These are phyloP conservation scores for Hordeum vulgare DNA, from an alignment of 176 grass and related monocot species.

Conservation along the genomic window MorexV3_pseudomolecules_assembly NC_058524.1:458546960-458547459, in stretches of 20 bases:
- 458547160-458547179: neutral
- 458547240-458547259: neutral
- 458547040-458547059: neutral
- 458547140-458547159: neutral
- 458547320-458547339: neutral
- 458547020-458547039: neutral
- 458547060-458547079: neutral
- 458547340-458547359: neutral
- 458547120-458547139: neutral
- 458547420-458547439: slow-evolving; percentile 96
- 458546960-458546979: neutral
- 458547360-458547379: neutral
- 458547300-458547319: neutral
- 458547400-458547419: slow-evolving; percentile 88
- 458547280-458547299: neutral
- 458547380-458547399: slow-evolving; percentile 5
- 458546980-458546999: neutral
- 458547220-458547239: neutral
- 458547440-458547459: slow-evolving; percentile 91
- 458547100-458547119: neutral
- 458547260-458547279: neutral
- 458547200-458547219: neutral
- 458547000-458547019: neutral
- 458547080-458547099: neutral
- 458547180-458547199: neutral